Evolutionary conservation across 2,329 filamentous ascomycete species (phyloP), one percentile per base, ranked within the genome.

Genomic region (Thelonectria rubi): DNA sequence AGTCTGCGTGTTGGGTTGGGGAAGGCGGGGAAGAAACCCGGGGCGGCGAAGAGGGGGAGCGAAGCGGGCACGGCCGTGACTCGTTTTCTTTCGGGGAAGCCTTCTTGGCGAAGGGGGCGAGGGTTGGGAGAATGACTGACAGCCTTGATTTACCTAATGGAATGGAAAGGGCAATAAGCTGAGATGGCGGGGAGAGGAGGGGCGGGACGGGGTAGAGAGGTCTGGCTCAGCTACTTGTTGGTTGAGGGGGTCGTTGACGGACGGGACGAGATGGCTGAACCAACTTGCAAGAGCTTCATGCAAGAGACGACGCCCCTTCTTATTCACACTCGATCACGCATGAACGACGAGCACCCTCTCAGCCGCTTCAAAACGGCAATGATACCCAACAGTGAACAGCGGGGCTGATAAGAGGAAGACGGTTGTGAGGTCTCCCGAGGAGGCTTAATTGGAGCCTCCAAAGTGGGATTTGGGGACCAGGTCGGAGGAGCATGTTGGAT

Each of bases 1-100:
- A 17, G 26, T 30, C 48, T 30, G 4, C 40, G 52, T 47, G 26
- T 39, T 51, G 39, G 47, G 60, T 65, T 59, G 62, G 64, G 64
- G 58, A 65, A 59, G 55, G 58, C 55, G 62, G 64, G 62, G 45
- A 52, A 46, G 56, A 34, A 59, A 62, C 32, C 59, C 57, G 64
- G 64, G 59, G 63, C 43, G 46, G 37, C n/a, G 11, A 32, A 24
- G 32, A 47, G 53, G 49, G 53, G 50, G 47, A 45, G n/a, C 20
- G 42, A 39, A 43, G 57, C 45, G 37, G 51, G 50, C 55, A 50
- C 40, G 32, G 53, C 50, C 46, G 53, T 34, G 57, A 58, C 54
- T 60, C 50, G 56, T 24, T 62, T 34, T 46, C 42, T 46, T 46
- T 24, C 42, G 42, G 42, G 42, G n/a, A 26, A 30, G 45, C 26